Evolutionary conservation across 2,329 filamentous ascomycete species (phyloP), one percentile per base, ranked within the genome.

Genomic region (Coniochaeta pulveracea): DNA sequence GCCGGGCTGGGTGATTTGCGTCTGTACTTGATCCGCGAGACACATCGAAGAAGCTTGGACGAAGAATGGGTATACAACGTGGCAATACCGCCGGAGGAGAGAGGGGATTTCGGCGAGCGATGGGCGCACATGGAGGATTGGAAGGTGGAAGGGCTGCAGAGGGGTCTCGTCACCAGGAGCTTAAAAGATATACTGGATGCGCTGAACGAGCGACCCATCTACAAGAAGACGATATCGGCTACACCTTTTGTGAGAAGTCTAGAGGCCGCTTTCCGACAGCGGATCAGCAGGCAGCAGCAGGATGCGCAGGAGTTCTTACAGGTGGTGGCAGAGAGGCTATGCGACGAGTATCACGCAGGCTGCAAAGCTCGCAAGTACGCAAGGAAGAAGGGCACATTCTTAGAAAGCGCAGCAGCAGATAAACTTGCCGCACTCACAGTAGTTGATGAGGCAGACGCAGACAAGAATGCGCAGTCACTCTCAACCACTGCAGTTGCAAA

Each of bases 221-320:
- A 88, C 55, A 86, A 78, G 51, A 98, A 96, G 64, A 91, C 85
- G 0, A 93, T 96, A 35, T 86, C 84, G 11, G 86, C 89, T 3
- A 72, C 76, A n/a, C 70, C 71, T 1, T 95, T 98, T 51, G 81
- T 98, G 26, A 66, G 72, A 41, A 80, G 83, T 0, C 64, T 98
- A 33, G 91, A 98, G 60, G 64, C 66, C 19, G 86, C 89, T 1
- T 98, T 95, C 50, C 76, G 76, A 36, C 89, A 93, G 48, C 77
- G 84, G 46, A 93, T 98, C 46, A 95, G 84, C 51, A 72, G 89
- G 34, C 85, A 91, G 51, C 91, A 98, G 57, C 91, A 98, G 57
- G 91, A 98, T 61, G 91, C 91, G 9, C 91, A 98, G 51, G 91
- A 98, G 55, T 95, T 98, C 42, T 60, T 98, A 36, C 91, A 98